These are phyloP conservation scores for Acanthamoeba lugdunensis DNA, from an alignment of 208 protist species.

Conservation along the genomic window DNA sequence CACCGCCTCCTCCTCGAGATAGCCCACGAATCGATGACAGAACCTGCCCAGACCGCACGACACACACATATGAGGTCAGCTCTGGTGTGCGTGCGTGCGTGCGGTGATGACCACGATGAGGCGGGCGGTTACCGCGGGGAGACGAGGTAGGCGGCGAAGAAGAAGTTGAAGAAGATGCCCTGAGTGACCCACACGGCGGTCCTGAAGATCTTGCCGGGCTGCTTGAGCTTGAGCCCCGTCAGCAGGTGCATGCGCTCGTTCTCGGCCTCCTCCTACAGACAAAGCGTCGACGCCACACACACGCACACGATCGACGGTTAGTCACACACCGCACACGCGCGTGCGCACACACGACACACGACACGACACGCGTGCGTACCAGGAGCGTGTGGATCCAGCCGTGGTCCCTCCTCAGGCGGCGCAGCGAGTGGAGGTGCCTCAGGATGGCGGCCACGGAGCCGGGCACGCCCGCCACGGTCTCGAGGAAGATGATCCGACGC, in stretches of 20 bases:
- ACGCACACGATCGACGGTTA: neutral
- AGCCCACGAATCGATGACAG: constrained; percentile 79
- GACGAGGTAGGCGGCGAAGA: constrained; percentile 85
- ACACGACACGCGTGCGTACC: constrained; percentile 2
- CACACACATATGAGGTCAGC: constrained; percentile 1
- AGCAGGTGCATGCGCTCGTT: constrained; percentile 95
- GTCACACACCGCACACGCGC: neutral
- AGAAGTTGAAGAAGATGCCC: constrained; percentile 86
- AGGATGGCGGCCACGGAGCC: constrained; percentile 88
- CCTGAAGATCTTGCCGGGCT: constrained; percentile 84
- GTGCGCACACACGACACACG: neutral
- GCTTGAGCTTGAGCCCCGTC: constrained; percentile 86
- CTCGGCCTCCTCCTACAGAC: constrained; percentile 90
- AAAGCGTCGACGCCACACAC: neutral
- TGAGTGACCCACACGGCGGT: constrained; percentile 84
- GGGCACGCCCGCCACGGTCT: constrained; percentile 88
- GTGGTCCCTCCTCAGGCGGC: constrained; percentile 88
- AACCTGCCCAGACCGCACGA: constrained; percentile 73
- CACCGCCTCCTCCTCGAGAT: constrained; percentile 87
- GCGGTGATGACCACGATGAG: neutral
- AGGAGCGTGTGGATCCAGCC: constrained; percentile 93
- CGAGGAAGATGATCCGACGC: constrained; percentile 87
- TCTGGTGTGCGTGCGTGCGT: neutral
- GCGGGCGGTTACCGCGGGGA: constrained; percentile 73
- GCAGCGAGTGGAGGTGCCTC: constrained; percentile 88